Evolutionary conservation across 2,329 filamentous ascomycete species (phyloP).

Genomic region (Pseudogymnoascus pannorum): DNA sequence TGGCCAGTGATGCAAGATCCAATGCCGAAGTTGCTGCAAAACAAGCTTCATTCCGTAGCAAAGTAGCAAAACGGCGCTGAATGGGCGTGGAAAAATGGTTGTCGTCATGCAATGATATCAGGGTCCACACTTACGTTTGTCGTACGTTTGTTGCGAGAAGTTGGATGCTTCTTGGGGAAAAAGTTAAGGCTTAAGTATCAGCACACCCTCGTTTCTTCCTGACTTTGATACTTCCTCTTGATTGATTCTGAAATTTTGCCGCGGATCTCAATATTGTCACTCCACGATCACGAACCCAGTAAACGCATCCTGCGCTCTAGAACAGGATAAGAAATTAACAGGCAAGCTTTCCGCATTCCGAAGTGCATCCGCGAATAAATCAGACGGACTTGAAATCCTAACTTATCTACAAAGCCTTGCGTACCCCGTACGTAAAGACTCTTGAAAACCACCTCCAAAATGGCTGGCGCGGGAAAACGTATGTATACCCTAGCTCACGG

Average conservation of each 20-base stretch:
- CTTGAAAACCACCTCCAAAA: background rate
- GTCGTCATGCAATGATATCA: background rate
- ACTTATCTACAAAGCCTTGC: background rate
- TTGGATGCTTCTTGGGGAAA: background rate
- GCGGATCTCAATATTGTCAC: background rate
- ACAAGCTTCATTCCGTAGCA: background rate
- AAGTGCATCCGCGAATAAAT: background rate
- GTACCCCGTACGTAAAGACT: background rate
- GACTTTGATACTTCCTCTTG: background rate
- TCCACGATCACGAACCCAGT: background rate
- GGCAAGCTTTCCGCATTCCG: background rate
- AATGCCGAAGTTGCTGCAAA: background rate
- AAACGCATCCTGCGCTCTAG: background rate
- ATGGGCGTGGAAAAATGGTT: background rate
- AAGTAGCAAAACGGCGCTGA: background rate
- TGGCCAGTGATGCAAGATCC: background rate
- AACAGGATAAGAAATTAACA: background rate
- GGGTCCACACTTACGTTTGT: background rate
- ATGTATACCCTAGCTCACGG: background rate
- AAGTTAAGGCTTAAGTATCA: background rate
- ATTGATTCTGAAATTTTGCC: background rate
- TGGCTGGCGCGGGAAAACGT: slow-evolving; percentile 1
- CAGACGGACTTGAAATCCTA: background rate
- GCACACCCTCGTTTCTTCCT: background rate
- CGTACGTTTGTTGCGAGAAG: background rate